phyloP scores from a whole-genome alignment of 2,329 filamentous ascomycete genomes.

The Lasiodiplodia theobromae region DNA sequence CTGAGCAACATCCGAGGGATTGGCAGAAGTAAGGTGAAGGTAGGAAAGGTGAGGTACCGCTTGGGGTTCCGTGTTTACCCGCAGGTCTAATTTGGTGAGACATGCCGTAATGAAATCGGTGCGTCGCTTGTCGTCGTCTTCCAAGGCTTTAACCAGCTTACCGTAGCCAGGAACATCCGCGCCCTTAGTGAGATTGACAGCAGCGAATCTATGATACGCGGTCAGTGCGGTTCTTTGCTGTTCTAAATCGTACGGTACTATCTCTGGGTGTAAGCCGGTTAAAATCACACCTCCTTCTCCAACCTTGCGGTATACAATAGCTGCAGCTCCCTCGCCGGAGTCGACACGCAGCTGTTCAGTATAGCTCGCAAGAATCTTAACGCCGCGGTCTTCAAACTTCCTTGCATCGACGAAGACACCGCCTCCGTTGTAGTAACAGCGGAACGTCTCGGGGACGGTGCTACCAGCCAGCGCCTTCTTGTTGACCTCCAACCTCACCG shows the following conservation, averaged over 20 bases:
- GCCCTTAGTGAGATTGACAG: conserved; percentile 75
- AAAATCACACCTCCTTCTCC: conserved; percentile 81
- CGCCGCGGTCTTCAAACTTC: conserved; percentile 65
- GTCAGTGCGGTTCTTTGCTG: not conserved
- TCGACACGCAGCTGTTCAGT: conserved; percentile 77
- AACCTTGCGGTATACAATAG: conserved; percentile 82
- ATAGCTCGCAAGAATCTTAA: conserved; percentile 86
- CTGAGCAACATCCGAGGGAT: conserved; percentile 68
- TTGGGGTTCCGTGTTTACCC: conserved; percentile 72
- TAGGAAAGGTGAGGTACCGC: conserved; percentile 80
- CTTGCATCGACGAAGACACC: conserved; percentile 87
- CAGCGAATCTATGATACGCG: conserved; percentile 71
- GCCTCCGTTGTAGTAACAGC: conserved; percentile 91
- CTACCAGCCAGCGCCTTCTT: conserved; percentile 63
- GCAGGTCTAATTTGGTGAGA: conserved; percentile 80
- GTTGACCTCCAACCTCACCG: conserved; percentile 70
- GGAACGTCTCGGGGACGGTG: conserved; percentile 67
- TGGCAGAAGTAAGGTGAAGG: conserved; percentile 78
- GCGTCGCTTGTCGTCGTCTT: conserved; percentile 72
- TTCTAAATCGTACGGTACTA: conserved; percentile 44
- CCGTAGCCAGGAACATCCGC: conserved; percentile 73
- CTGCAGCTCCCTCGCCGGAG: conserved; percentile 74
- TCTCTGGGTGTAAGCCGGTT: conserved; percentile 96
- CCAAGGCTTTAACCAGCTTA: conserved; percentile 71
- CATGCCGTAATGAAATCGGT: conserved; percentile 80